These are phyloP conservation scores for Colletotrichum truncatum DNA, from an alignment of 2,329 filamentous ascomycete genomes.

Conservation along the genomic window DNA sequence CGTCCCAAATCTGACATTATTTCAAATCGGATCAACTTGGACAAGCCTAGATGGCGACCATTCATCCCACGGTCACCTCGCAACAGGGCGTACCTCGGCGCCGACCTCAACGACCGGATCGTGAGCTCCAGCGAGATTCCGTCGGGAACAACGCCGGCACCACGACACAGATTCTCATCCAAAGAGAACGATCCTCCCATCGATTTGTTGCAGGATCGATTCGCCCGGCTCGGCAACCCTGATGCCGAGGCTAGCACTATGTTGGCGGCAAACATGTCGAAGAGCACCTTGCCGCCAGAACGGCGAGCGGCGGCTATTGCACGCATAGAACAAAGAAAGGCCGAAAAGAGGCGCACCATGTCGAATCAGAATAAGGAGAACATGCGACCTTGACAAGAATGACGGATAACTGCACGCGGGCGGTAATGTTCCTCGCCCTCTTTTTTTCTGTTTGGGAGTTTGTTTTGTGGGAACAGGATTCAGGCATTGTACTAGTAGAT, in stretches of 20 bases:
- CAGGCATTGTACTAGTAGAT: slow-evolving; percentile 25
- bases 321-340: slow-evolving; percentile 61
- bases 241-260: slow-evolving; percentile 42
- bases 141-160: slow-evolving; percentile 34
- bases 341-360: slow-evolving; percentile 55
- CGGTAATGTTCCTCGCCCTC: slow-evolving; percentile 18
- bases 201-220: slow-evolving; percentile 56
- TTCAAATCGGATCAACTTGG: slow-evolving; percentile 32
- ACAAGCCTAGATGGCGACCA: slow-evolving; percentile 49
- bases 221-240: slow-evolving; percentile 53
- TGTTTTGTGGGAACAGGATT: slow-evolving; percentile 19
- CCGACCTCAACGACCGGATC: slow-evolving; percentile 42
- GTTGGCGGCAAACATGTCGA: slow-evolving; percentile 49
- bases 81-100: slow-evolving; percentile 46
- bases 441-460: slow-evolving; percentile 12
- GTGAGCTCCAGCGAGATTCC: slow-evolving; percentile 38
- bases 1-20: slow-evolving; percentile 25
- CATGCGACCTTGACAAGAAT: slow-evolving; percentile 44
- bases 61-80: slow-evolving; percentile 52
- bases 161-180: slow-evolving; percentile 35
- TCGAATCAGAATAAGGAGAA: slow-evolving; percentile 61
- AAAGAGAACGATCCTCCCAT: slow-evolving; percentile 44
- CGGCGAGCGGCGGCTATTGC: slow-evolving; percentile 64
- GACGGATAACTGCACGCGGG: neutral
- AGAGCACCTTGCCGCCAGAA: slow-evolving; percentile 57